Conservation (phyloP, 441 rosid species). For the Arabidopsis hybrid region DNA sequence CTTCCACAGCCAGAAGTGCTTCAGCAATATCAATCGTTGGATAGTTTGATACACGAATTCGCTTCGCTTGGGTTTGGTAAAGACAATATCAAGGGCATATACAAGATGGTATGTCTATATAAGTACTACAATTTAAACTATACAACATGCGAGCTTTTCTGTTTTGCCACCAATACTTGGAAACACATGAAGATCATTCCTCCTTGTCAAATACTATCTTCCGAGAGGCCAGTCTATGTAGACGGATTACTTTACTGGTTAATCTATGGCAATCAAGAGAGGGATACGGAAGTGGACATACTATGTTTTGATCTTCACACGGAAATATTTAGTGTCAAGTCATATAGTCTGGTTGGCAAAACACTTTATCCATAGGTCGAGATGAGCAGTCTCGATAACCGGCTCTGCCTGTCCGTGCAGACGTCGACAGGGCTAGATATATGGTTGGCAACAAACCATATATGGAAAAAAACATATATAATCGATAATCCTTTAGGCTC, state of each 20-base stretch:
- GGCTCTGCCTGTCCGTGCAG: not conserved
- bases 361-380: not conserved
- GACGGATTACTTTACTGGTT: constrained; percentile 2
- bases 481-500: not conserved
- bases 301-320: not conserved
- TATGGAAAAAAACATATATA: not conserved
- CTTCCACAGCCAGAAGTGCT: not conserved
- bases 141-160: not conserved
- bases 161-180: not conserved
- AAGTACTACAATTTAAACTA: not conserved
- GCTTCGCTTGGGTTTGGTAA: not conserved
- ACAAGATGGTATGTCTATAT: not conserved
- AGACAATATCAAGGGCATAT: not conserved
- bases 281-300: not conserved
- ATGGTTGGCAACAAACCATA: not conserved
- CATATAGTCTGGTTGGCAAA: not conserved
- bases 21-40: not conserved
- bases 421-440: not conserved
- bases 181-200: not conserved
- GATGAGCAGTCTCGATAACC: not conserved
- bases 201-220: not conserved
- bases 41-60: not conserved
- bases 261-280: not conserved
- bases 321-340: not conserved
- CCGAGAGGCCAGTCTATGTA: not conserved